A percentile compares a stretch with the other conserved stretches of the same genome.
Conservation (phyloP, 495 filamentous ascomycete genomes). For the Paragyromitra xinjiangensis region DNA sequence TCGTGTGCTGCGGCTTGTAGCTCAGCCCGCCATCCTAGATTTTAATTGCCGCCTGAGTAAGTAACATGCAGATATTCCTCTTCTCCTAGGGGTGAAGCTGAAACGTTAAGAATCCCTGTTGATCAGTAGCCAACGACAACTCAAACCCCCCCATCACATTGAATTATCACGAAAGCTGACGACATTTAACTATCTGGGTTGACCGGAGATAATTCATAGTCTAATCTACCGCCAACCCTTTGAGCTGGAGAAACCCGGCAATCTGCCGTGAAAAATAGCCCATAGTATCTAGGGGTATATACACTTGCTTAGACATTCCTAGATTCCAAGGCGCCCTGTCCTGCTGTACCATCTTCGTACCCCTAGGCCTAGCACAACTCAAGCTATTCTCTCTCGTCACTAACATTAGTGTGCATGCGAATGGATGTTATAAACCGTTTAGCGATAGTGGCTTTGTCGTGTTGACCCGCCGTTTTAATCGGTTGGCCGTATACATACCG, state of each 20-base stretch:
- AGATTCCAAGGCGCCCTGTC: too few relatives aligned
- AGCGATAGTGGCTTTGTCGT: neutral
- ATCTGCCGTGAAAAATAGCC: too few relatives aligned
- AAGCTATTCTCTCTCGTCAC: neutral
- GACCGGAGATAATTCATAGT: neutral
- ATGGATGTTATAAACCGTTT: neutral
- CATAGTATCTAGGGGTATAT: too few relatives aligned
- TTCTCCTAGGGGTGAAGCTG: neutral
- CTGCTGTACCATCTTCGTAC: too few relatives aligned
- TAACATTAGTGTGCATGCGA: neutral
- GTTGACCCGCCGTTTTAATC: conserved; percentile 2
- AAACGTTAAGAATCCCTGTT: neutral
- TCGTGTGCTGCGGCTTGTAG: neutral
- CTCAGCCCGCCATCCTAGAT: neutral
- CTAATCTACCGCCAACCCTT: too few relatives aligned
- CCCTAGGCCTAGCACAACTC: too few relatives aligned
- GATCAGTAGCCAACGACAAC: neutral
- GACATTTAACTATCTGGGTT: neutral
- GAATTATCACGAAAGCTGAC: too few relatives aligned
- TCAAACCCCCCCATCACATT: too few relatives aligned
- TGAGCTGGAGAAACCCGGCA: too few relatives aligned
- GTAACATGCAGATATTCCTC: neutral
- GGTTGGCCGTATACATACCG: neutral
- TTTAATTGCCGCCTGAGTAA: neutral
- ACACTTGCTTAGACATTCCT: too few relatives aligned